Percentiles rank a stretch among this genome's conserved stretches.
Conservation (phyloP, 2,329 filamentous ascomycete species). For the Blastomyces gilchristii region DNA sequence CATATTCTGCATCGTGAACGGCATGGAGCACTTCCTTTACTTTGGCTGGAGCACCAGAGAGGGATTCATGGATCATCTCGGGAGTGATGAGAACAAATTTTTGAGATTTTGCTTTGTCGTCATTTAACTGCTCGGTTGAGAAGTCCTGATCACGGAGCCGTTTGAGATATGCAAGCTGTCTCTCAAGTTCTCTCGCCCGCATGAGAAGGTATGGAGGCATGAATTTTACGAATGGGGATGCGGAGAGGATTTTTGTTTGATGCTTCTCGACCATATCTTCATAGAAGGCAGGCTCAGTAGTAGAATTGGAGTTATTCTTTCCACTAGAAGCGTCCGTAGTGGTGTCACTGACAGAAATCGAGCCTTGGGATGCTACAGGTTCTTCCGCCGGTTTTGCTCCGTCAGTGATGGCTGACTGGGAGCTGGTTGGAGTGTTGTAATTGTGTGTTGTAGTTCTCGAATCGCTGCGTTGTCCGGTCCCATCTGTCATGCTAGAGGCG, state of each 20-base stretch:
- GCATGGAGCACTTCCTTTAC: constrained; percentile 90
- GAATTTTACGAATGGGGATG: constrained; percentile 93
- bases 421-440: constrained; percentile 9
- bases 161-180: constrained; percentile 70
- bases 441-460: neutral
- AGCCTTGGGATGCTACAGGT: constrained; percentile 15
- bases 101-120: constrained; percentile 55
- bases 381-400: constrained; percentile 14
- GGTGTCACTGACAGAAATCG: constrained; percentile 13
- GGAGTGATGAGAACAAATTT: constrained; percentile 87
- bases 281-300: constrained; percentile 83
- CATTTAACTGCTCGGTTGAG: constrained; percentile 35
- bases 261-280: constrained; percentile 91
- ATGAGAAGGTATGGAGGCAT: constrained; percentile 87
- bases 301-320: constrained; percentile 54
- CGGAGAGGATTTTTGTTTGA: constrained; percentile 84
- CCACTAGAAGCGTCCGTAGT: constrained; percentile 16
- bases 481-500: neutral
- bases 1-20: constrained; percentile 92
- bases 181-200: constrained; percentile 82
- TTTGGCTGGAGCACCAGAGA: constrained; percentile 68
- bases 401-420: constrained; percentile 6
- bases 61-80: constrained; percentile 83
- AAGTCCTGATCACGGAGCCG: constrained; percentile 63
- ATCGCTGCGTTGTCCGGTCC: neutral